A percentile compares a stretch with the other conserved stretches of the same genome.
Conservation (phyloP, 129 eudicot species). For the Lactuca saligna region DNA sequence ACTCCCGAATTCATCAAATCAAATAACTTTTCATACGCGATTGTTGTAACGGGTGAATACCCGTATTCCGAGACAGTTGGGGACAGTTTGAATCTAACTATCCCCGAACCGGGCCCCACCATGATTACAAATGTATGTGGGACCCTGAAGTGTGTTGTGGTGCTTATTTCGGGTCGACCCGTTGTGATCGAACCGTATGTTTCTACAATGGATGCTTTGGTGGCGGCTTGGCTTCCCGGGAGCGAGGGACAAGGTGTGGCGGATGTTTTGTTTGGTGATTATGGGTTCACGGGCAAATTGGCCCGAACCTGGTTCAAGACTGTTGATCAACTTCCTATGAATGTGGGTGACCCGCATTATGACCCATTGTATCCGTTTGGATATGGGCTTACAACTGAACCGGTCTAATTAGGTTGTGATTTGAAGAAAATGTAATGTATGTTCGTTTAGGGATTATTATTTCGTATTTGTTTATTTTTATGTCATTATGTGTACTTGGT, state of each 20-base stretch:
- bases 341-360: conserved; percentile 46
- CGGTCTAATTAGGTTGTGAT: conserved; percentile 19
- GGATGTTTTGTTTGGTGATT: conserved; percentile 76
- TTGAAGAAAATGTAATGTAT: conserved; percentile 3
- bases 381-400: conserved; percentile 40
- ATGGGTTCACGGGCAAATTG: conserved; percentile 70
- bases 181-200: conserved; percentile 76
- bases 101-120: conserved; percentile 58
- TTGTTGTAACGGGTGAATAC: conserved; percentile 76
- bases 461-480: neutral
- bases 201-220: conserved; percentile 55
- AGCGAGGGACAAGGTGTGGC: conserved; percentile 80
- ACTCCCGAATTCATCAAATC: conserved; percentile 45
- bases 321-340: conserved; percentile 76
- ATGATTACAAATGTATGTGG: conserved; percentile 67
- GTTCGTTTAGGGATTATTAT: neutral
- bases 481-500: neutral
- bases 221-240: conserved; percentile 93
- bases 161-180: conserved; percentile 72
- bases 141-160: conserved; percentile 62
- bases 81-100: conserved; percentile 61
- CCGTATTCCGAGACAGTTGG: conserved; percentile 76
- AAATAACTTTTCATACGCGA: conserved; percentile 58
- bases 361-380: conserved; percentile 50
- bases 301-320: conserved; percentile 72